Conservation (phyloP, 1,284 basidiomycete genomes). For the Kalmanozyma brasiliensis region DNA sequence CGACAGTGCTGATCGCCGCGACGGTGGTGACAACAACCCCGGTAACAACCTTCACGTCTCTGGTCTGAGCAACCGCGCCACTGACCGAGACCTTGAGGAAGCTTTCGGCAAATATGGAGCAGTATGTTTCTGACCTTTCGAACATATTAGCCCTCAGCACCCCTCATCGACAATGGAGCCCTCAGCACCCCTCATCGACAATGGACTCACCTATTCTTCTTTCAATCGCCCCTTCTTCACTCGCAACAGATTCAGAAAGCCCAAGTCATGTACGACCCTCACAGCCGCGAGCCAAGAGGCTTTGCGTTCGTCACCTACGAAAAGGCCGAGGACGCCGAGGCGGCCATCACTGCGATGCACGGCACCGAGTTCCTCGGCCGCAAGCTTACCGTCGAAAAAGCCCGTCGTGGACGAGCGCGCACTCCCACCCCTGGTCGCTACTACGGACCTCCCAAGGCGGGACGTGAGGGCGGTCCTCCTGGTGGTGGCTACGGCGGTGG, state of each 20-base stretch:
- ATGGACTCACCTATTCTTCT: slow-evolving; percentile 1
- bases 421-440: slow-evolving; percentile 95
- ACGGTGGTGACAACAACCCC: slow-evolving; percentile 75
- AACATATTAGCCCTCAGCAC: too few relatives aligned
- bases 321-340: slow-evolving; percentile 84
- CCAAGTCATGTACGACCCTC: slow-evolving; percentile 96
- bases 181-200: not conserved
- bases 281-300: slow-evolving; percentile 92
- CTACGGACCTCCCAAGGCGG: slow-evolving; percentile 86
- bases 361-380: slow-evolving; percentile 87
- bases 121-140: slow-evolving; percentile 77
- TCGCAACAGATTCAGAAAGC: slow-evolving; percentile 73
- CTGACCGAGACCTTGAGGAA: slow-evolving; percentile 85
- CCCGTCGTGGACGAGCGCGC: slow-evolving; percentile 89
- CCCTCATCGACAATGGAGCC: not conserved
- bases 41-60: slow-evolving; percentile 98
- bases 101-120: slow-evolving; percentile 88
- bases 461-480: slow-evolving; percentile 70
- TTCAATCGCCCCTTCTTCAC: not conserved
- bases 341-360: slow-evolving; percentile 84
- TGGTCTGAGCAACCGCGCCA: slow-evolving; percentile 81
- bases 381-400: slow-evolving; percentile 87
- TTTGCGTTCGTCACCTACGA: slow-evolving; percentile 99
- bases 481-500: slow-evolving; percentile 48
- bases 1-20: slow-evolving; percentile 62